phyloP scores from a whole-genome alignment of 2,329 filamentous ascomycete species.

The Monosporascus sp. region DNA sequence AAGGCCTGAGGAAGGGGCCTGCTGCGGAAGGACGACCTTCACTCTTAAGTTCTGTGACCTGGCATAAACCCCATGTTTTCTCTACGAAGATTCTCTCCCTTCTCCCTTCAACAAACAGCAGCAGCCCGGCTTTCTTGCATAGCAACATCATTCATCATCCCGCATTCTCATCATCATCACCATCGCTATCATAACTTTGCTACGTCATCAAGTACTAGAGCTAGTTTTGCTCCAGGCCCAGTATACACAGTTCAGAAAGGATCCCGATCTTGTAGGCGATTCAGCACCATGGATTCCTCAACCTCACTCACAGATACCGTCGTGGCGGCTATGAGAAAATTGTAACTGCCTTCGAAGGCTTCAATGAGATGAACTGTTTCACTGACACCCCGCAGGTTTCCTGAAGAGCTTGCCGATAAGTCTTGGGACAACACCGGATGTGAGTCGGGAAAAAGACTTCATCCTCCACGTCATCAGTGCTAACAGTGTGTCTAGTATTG shows the following conservation, averaged over 20 bases:
- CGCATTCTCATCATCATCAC: not conserved
- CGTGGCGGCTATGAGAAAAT: conserved; percentile 69
- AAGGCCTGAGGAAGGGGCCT: too few species aligned
- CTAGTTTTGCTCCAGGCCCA: not conserved
- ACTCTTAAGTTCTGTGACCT: not conserved
- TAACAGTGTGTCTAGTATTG: conserved; percentile 28
- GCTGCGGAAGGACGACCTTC: not conserved
- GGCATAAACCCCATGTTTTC: not conserved
- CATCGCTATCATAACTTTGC: not conserved
- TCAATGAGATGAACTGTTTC: not conserved
- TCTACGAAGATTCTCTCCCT: not conserved
- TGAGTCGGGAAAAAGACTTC: conserved; percentile 29
- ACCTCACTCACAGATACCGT: conserved; percentile 50
- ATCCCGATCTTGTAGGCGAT: not conserved
- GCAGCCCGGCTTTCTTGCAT: not conserved
- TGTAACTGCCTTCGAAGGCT: conserved; percentile 50
- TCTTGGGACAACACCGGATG: conserved; percentile 93
- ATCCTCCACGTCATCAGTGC: not conserved
- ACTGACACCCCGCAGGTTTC: conserved; percentile 56
- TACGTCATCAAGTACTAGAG: not conserved
- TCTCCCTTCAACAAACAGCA: not conserved
- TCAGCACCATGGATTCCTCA: conserved; percentile 17
- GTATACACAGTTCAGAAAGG: not conserved
- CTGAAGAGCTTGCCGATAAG: conserved; percentile 80
- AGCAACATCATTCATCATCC: not conserved